Evolutionary conservation across 1,139 yeast genomes (phyloP).

Genomic region (Lodderomyces elongisporus): DNA sequence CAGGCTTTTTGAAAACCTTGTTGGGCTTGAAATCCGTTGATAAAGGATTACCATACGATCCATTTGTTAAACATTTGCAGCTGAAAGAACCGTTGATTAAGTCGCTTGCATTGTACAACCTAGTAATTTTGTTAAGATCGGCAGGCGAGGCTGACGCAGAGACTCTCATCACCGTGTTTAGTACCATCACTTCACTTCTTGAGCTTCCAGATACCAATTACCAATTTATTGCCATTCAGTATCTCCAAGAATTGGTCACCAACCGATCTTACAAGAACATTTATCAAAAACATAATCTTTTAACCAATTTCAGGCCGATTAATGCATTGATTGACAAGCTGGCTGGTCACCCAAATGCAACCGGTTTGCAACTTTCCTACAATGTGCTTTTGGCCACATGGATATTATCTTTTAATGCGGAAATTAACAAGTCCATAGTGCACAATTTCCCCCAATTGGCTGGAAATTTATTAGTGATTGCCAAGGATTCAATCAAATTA

Average conservation of each 20-base stretch:
- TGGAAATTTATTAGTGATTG: conserved; percentile 40
- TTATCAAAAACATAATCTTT: conserved; percentile 51
- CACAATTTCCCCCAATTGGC: conserved; percentile 60
- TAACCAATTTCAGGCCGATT: conserved; percentile 52
- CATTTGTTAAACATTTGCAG: conserved; percentile 50
- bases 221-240: conserved; percentile 65
- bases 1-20: conserved; percentile 43
- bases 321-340: conserved; percentile 28
- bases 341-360: conserved; percentile 42
- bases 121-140: conserved; percentile 35
- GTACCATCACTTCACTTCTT: conserved; percentile 41
- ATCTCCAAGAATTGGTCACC: conserved; percentile 58
- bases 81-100: conserved; percentile 45
- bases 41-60: conserved; percentile 49
- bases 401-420: conserved; percentile 72
- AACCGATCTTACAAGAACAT: conserved; percentile 53
- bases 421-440: conserved; percentile 50
- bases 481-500: conserved; percentile 82
- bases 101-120: conserved; percentile 42
- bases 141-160: conserved; percentile 22
- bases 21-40: conserved; percentile 44
- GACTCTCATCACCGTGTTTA: conserved; percentile 39
- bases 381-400: conserved; percentile 73
- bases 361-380: conserved; percentile 81
- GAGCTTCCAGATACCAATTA: conserved; percentile 46